These are phyloP conservation scores for Ophiostoma triangulosporum DNA, from an alignment of 2,329 filamentous ascomycete species.

Conservation along the genomic window DNA sequence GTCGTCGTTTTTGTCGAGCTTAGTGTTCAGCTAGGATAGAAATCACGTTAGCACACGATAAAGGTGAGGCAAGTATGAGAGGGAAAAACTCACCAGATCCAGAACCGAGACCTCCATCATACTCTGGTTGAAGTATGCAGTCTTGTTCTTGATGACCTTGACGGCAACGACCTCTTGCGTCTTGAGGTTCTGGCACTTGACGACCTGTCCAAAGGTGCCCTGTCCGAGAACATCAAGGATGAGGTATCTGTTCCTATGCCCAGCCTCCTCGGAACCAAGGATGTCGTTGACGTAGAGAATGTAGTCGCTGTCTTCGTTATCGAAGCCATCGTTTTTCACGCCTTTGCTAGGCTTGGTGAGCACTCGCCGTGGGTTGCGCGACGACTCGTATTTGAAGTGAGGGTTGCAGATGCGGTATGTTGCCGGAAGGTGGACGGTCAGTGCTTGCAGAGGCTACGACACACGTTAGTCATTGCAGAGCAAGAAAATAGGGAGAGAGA, in stretches of 20 bases:
- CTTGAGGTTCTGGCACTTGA: constrained; percentile 97
- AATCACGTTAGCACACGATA: neutral
- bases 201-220: constrained; percentile 95
- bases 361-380: constrained; percentile 85
- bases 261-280: constrained; percentile 89
- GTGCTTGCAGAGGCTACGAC: constrained; percentile 80
- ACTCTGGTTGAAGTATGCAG: constrained; percentile 98
- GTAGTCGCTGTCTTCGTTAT: constrained; percentile 98
- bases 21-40: constrained; percentile 89
- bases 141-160: constrained; percentile 98
- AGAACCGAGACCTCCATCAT: constrained; percentile 99
- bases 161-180: constrained; percentile 97
- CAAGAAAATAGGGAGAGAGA: neutral
- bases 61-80: neutral
- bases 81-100: constrained; percentile 54
- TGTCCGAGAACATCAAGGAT: constrained; percentile 95
- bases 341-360: constrained; percentile 98
- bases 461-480: constrained; percentile 6
- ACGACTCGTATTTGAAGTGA: constrained; percentile 96
- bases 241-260: constrained; percentile 95
- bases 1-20: constrained; percentile 98
- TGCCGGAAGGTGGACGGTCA: constrained; percentile 82
- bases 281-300: constrained; percentile 99
- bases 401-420: constrained; percentile 99
- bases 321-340: constrained; percentile 94